Evolutionary conservation across 2,329 filamentous ascomycete genomes (phyloP).

Genomic region (Paraphaeosphaeria sporulosa): DNA sequence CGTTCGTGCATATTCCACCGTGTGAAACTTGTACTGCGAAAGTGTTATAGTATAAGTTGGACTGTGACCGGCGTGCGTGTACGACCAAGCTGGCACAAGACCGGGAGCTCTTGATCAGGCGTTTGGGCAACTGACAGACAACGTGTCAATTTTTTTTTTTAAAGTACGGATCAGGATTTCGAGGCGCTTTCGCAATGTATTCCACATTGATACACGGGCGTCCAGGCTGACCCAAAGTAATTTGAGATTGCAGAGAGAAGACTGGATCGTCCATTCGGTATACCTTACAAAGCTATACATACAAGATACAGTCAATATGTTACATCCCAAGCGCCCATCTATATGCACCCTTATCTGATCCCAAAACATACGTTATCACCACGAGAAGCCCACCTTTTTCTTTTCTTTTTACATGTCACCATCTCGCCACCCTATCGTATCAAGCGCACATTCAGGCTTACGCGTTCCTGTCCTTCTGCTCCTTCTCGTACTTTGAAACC

Average conservation of each 20-base stretch:
- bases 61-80: no score
- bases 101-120: no score
- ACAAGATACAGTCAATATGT: slow-evolving; percentile 12
- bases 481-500: slow-evolving; percentile 72
- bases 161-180: no score
- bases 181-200: no score
- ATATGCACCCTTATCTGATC: slow-evolving; percentile 21
- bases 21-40: no score
- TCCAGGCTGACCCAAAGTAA: no score
- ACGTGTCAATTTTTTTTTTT: no score
- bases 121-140: no score
- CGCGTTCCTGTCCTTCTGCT: slow-evolving; percentile 69
- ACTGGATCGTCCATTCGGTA: background rate
- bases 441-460: slow-evolving; percentile 60
- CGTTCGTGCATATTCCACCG: no score
- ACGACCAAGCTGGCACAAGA: no score
- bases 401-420: background rate
- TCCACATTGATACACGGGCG: no score
- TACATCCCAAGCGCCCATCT: slow-evolving; percentile 16
- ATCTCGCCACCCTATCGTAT: slow-evolving; percentile 1
- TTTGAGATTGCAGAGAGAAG: slow-evolving; percentile 9
- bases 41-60: no score
- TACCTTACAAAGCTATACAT: background rate
- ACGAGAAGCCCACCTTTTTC: slow-evolving; percentile 3
- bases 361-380: slow-evolving; percentile 12